Conservation (phyloP, 345 rosid species). For the Aquilaria malaccensis region DNA sequence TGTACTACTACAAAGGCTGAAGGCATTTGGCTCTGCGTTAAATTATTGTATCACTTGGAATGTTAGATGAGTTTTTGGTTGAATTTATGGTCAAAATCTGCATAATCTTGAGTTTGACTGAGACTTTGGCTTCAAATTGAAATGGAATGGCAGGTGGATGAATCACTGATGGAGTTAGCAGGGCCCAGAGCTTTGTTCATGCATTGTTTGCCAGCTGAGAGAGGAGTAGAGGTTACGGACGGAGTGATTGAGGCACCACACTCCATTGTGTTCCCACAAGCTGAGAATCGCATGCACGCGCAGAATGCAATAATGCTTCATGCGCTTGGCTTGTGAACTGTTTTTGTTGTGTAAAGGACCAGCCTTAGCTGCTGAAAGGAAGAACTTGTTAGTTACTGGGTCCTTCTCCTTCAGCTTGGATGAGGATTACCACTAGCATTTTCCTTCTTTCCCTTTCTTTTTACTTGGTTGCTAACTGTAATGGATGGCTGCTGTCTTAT, state of each 20-base stretch:
- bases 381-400: slow-evolving; percentile 7
- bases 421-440: too few species aligned
- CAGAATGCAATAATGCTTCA: slow-evolving; percentile 92
- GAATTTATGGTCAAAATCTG: not conserved
- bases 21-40: too few species aligned
- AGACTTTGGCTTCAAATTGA: not conserved
- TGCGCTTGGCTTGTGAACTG: slow-evolving; percentile 34
- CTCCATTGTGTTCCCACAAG: slow-evolving; percentile 88
- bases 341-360: slow-evolving; percentile 5
- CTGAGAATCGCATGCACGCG: slow-evolving; percentile 95
- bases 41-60: not conserved
- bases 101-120: too few species aligned
- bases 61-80: not conserved
- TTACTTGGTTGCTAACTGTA: too few species aligned
- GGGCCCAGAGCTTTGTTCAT: slow-evolving; percentile 85
- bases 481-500: too few species aligned
- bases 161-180: slow-evolving; percentile 76
- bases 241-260: slow-evolving; percentile 85
- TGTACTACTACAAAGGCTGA: too few species aligned
- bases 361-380: not conserved
- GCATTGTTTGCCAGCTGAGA: slow-evolving; percentile 99
- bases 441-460: too few species aligned
- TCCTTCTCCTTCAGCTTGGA: not conserved
- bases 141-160: slow-evolving; percentile 56
- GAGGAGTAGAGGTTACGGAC: slow-evolving; percentile 88